Base-by-base conservation (phyloP, 805 yeast species). In the Debaryomyces castellii region DNA sequence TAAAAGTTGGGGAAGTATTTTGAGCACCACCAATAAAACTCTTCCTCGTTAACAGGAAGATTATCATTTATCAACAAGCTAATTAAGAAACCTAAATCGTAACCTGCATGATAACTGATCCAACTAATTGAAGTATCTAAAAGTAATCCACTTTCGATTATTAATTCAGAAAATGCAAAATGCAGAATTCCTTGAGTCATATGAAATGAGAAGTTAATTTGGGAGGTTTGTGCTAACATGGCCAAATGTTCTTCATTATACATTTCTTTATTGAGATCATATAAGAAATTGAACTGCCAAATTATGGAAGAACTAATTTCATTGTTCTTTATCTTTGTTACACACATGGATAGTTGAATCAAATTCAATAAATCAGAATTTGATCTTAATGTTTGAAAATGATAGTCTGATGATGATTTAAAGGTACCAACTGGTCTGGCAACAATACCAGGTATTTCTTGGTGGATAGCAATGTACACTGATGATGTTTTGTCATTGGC, bases 351-450 rank as follows among this genome's bases (percentile, higher is more conserved):
- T 44, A 94, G 77, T 66, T 94, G 99, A 45, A 94, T 84, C 47
- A 94, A 80, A 55, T 85, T 84, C 53, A 91, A 68, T 45, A 94
- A 74, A 64, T 94, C 99, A 3, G 94, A 87, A 63, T 94, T 94
- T 8, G 95, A 77, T 59, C 99, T 78, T 67, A 94, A 77, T 0
- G 98, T 92, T 66, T 94, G 99, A 62, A 92, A 94, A 64, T 94
- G 98, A 66, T 90, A 94, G 64, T 94, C 98, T 20, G 86, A 77
- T 12, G 94, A 87, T 2, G 94, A 83, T 56, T 89, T 82, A 67
- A 94, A 94, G 16, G 88, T 82, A 16, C 99, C 99, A 49, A 94
- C 87, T 12, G 99, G 99, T 56, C 99, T 80, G 2, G 96, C 96
- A 22, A 92, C 85, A 18, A 95, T 88, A 0, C 99, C 99, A 0